Conservation (phyloP, 1,284 basidiomycete genomes). For the Ceratobasidium theobromae region DNA sequence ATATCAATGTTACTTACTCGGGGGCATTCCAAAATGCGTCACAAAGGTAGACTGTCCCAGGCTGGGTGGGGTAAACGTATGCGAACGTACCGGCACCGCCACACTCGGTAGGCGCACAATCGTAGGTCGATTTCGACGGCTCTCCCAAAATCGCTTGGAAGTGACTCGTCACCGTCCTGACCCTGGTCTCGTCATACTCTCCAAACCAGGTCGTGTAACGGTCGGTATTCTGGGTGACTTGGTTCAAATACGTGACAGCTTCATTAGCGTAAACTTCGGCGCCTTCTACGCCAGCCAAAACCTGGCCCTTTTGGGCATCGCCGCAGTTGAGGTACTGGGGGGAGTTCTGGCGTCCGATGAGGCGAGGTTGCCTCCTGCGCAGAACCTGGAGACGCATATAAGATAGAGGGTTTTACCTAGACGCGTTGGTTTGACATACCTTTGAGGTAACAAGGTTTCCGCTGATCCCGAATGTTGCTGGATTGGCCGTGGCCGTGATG, state of each 20-base stretch:
- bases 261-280: too few species aligned
- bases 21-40: constrained; percentile 34
- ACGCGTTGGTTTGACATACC: not conserved
- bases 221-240: too few species aligned
- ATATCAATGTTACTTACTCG: constrained; percentile 1
- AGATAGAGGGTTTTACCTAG: not conserved
- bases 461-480: constrained; percentile 3
- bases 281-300: too few species aligned
- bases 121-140: constrained; percentile 22
- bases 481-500: constrained; percentile 13
- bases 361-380: constrained; percentile 6
- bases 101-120: constrained; percentile 25
- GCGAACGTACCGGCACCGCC: not conserved
- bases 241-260: too few species aligned
- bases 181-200: constrained; percentile 3
- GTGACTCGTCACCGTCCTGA: constrained; percentile 12
- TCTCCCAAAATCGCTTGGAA: constrained; percentile 20
- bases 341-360: too few species aligned
- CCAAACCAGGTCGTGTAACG: too few species aligned
- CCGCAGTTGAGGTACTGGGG: too few species aligned
- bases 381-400: constrained; percentile 19
- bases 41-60: constrained; percentile 32
- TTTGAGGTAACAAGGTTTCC: constrained; percentile 30
- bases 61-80: constrained; percentile 15
- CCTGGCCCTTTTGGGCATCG: too few species aligned